Conservation (phyloP, 2,329 filamentous ascomycete species). For the Exophiala viscosa region DNA sequence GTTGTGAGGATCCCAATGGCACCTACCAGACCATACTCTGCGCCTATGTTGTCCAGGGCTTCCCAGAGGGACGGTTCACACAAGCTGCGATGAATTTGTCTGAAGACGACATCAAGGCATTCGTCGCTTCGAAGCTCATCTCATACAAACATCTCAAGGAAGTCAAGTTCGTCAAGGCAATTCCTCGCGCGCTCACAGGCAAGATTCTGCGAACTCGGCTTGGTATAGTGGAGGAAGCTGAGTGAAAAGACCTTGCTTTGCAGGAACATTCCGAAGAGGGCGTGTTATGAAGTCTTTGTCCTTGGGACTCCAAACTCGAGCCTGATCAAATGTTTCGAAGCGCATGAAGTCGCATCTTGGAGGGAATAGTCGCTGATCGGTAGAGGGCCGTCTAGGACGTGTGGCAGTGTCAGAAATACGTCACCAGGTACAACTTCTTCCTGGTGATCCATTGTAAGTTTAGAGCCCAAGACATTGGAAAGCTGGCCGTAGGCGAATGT, state of each 20-base stretch:
- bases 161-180: slow-evolving; percentile 47
- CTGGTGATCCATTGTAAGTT: no score
- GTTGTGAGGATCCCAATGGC: slow-evolving; percentile 33
- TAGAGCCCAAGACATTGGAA: no score
- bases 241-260: not conserved
- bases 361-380: no score
- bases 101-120: slow-evolving; percentile 37
- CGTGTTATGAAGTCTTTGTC: no score
- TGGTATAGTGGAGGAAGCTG: slow-evolving; percentile 4
- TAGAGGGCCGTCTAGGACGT: no score
- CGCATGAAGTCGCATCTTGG: no score
- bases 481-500: no score
- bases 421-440: no score
- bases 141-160: slow-evolving; percentile 49
- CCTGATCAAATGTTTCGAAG: no score
- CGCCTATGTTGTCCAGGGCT: slow-evolving; percentile 43
- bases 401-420: no score
- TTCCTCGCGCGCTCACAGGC: slow-evolving; percentile 49
- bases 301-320: no score
- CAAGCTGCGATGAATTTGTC: slow-evolving; percentile 29
- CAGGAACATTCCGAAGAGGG: not conserved
- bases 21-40: slow-evolving; percentile 37
- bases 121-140: slow-evolving; percentile 34
- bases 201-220: slow-evolving; percentile 43
- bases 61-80: slow-evolving; percentile 17